A percentile compares a stretch with the other conserved stretches of the same genome.
These are phyloP conservation scores for Gastrolobium villosum DNA, from an alignment of 306 rosid species.

Conservation along the genomic window DNA sequence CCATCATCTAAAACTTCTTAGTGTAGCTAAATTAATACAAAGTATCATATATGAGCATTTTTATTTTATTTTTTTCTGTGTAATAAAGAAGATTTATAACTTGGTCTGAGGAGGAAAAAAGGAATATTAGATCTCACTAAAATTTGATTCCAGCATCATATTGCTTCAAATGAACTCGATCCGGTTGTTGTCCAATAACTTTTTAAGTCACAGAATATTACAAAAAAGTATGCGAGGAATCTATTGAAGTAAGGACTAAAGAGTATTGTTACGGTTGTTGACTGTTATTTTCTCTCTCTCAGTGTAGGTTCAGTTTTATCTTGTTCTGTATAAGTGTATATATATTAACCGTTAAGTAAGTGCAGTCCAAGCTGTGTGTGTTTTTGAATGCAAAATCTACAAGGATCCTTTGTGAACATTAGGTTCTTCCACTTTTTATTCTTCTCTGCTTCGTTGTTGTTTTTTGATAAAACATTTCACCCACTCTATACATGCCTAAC, in stretches of 20 bases:
- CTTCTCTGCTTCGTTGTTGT: constrained; percentile 34
- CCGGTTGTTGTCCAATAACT: not conserved
- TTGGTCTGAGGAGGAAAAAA: no score
- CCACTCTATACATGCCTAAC: constrained; percentile 39
- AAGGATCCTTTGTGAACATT: not conserved
- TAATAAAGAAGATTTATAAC: not conserved
- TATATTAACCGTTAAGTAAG: not conserved
- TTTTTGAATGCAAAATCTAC: not conserved
- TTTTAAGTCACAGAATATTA: not conserved
- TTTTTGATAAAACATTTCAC: constrained; percentile 51
- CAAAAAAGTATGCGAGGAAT: not conserved
- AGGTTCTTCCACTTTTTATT: not conserved
- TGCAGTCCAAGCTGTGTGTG: not conserved
- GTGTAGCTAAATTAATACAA: no score
- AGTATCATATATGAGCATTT: not conserved
- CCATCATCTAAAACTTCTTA: not conserved
- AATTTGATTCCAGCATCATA: not conserved
- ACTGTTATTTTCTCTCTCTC: not conserved
- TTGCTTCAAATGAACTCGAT: constrained; percentile 28
- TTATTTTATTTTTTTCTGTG: not conserved
- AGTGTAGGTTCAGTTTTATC: not conserved
- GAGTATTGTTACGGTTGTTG: not conserved
- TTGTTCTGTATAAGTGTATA: not conserved
- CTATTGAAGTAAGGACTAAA: not conserved
- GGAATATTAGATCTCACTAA: not conserved